Evolutionary conservation across 352 stramenopile genomes (phyloP), one percentile per base, ranked within the genome.

Genomic region (Pythium aphanidermatum): DNA sequence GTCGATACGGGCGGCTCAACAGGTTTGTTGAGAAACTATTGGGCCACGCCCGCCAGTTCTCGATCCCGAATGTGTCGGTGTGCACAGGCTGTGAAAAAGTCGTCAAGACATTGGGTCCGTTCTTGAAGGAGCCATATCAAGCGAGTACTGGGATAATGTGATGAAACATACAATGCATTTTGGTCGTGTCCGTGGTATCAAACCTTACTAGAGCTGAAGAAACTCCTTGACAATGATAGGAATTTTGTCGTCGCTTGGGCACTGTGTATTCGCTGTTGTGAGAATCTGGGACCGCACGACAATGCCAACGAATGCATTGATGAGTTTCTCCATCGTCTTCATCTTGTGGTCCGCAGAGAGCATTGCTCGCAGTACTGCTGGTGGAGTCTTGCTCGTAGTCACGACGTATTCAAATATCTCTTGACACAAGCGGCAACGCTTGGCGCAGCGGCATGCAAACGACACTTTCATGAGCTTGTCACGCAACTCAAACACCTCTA

Each of bases 371-470:
- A 47, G 30, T 12, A 55, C 39, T 14, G 38, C 28, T 23, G 47
- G 47, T 23, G 47, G 47, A 13, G 47, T 55, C 37, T 47, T 55
- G 36, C 47, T 38, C 4, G 47, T 23, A 2, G 25, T 24, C 2
- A 32, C 38, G 16, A 55, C 33, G 28, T 40, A 55, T 38, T 46
- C 30, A 25, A 55, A 55, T n/a, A 55, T 24, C 10, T 23, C 35
- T 38, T 55, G 47, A 19, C 47, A 55, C 27, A 55, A 24, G 8
- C 47, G 47, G 37, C 47, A 55, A 12, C 47, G 47, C 37, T 47
- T 55, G 20, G 30, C 28, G 23, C 47, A 46, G 14, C 14, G 37
- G 38, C 47, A 55, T 16, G 34, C 36, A n/a, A 55, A 43, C 37
- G 47, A 36, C 3, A 29, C 24, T 29, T 25, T 47, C 7, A 25